Evolutionary conservation across 108 stramenopile genomes (phyloP), one percentile per base, ranked within the genome.

Genomic region (Aureococcus anophagefferens): DNA sequence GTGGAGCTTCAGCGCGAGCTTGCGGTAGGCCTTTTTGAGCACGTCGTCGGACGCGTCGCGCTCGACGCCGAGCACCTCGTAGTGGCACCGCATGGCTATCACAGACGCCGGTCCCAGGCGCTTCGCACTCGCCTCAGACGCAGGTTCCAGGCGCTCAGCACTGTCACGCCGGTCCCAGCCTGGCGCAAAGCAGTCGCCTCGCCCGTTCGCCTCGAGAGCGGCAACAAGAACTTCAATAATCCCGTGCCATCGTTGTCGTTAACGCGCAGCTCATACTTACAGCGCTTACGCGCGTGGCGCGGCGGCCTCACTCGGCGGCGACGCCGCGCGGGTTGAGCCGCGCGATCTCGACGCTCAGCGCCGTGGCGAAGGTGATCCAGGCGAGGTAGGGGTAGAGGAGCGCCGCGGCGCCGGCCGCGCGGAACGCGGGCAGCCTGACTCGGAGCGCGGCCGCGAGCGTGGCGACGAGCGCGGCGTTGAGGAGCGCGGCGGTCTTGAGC

Each of bases 1-100:
- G 77, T 87, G 86, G 62, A 78, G 82, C 76, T 87, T 84, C 70
- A 85, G 84, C 0, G 86, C 86, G 46, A 85, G 72, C 78, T 84
- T 79, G 45, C 83, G 79, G 71, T 83, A 85, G 37, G 66, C 77
- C 78, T 85, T 85, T 45, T 85, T 85, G 34, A 84, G 34, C 59
- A 69, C 17, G 31, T 45, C 33, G 31, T 81, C 79, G 44, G 63
- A 67, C 17, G 82, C 84, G 35, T 76, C 68, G 40, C 64, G 70
- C 16, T 35, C 37, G 17, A 85, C 80, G 33, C 82, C 82, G 29
- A 85, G 73, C 15, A 83, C 81, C 30, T 85, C 83, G 69, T 85
- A 85, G 62, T 83, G 51, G 51, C 51, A 59, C 21, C 51, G 51
- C 51, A 59, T 59, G 21, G 14, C 13, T 16, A 11, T 40, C 37